phyloP scores from a whole-genome alignment of 2,329 filamentous ascomycete species.

The Plenodomus lindquistii region DNA sequence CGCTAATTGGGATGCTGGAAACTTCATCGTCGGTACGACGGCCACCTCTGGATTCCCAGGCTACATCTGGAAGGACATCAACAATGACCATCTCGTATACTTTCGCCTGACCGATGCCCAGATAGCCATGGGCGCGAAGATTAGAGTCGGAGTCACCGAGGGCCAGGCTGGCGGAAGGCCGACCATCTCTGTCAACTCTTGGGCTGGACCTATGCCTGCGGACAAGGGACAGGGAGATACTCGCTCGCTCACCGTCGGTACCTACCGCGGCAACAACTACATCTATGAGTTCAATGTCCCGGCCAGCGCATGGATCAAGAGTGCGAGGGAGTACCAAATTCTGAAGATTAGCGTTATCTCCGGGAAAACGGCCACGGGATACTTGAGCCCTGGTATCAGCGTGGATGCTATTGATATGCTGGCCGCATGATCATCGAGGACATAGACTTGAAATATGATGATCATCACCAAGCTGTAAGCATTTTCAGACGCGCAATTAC shows the following conservation, averaged over 20 bases:
- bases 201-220: slow-evolving; percentile 14
- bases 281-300: slow-evolving; percentile 28
- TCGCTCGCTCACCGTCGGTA: slow-evolving; percentile 24
- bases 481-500: too few species aligned
- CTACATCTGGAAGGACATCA: slow-evolving; percentile 50
- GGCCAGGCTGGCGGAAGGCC: slow-evolving; percentile 23
- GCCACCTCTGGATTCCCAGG: slow-evolving; percentile 38
- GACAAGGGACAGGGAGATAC: slow-evolving; percentile 26
- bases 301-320: slow-evolving; percentile 24
- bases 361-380: slow-evolving; percentile 23
- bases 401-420: slow-evolving; percentile 27
- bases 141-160: slow-evolving; percentile 26
- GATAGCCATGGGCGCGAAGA: slow-evolving; percentile 24
- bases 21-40: slow-evolving; percentile 25
- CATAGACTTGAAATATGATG: too few species aligned
- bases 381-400: slow-evolving; percentile 24
- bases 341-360: slow-evolving; percentile 24
- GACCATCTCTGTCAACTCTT: slow-evolving; percentile 18
- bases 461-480: too few species aligned
- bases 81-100: slow-evolving; percentile 49
- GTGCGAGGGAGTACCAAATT: slow-evolving; percentile 20
- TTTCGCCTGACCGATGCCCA: slow-evolving; percentile 36
- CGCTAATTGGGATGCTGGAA: slow-evolving; percentile 25
- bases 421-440: neutral
- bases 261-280: slow-evolving; percentile 28